Conservation (phyloP, 495 filamentous ascomycete species). For the Talaromyces liani region DNA sequence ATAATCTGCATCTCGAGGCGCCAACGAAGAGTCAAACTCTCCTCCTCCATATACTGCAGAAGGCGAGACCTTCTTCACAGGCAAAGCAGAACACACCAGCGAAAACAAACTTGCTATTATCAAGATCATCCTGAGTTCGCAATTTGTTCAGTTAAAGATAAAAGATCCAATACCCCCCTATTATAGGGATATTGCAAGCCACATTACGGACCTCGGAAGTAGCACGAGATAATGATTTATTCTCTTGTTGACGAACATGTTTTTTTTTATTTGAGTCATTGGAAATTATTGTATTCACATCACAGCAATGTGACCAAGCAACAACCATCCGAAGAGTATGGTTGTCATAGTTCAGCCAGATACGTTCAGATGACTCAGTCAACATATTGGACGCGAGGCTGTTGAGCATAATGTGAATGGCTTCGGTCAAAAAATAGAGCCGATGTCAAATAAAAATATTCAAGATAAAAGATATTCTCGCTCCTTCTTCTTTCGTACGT, state of each 20-base stretch:
- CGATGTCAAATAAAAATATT: not conserved
- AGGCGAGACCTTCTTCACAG: not conserved
- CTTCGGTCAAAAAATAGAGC: not conserved
- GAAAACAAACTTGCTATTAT: not conserved
- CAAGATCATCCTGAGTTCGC: not conserved
- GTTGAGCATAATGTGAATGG: not conserved
- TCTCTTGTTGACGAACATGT: not conserved
- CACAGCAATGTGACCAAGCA: not conserved
- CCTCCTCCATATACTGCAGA: not conserved
- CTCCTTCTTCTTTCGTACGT: not conserved
- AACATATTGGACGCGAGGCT: not conserved
- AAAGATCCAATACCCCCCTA: not conserved
- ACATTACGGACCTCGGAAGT: not conserved
- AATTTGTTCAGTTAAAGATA: not conserved
- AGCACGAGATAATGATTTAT: not conserved
- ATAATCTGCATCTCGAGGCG: not conserved
- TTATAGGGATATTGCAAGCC: not conserved
- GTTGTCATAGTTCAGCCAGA: not conserved
- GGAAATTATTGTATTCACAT: not conserved
- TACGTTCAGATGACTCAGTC: not conserved
- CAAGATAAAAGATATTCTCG: not conserved
- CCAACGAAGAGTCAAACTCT: not conserved
- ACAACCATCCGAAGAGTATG: not conserved
- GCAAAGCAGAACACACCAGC: not conserved
- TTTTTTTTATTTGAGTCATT: not conserved